Conservation (phyloP, 257 asterid species). For the Solanum pimpinellifolium region DNA sequence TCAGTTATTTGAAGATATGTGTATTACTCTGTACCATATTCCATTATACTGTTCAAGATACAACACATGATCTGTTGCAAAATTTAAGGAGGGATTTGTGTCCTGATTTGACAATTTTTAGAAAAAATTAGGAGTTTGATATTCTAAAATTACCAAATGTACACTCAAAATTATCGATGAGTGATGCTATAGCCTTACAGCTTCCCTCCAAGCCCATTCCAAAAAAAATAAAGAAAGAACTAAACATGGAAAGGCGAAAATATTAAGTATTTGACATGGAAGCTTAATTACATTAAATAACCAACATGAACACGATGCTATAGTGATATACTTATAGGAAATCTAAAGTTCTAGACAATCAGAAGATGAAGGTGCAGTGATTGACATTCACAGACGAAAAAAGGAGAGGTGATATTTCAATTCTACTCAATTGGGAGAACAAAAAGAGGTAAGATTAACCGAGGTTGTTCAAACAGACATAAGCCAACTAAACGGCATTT, state of each 20-base stretch:
- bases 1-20: neutral
- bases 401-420: neutral
- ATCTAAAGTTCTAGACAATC: neutral
- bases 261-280: neutral
- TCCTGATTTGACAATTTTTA: neutral
- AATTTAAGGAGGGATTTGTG: neutral
- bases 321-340: neutral
- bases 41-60: neutral
- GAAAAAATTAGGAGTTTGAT: neutral
- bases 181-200: neutral
- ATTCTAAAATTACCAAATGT: neutral
- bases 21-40: neutral
- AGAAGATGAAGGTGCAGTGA: neutral
- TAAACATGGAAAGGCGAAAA: neutral
- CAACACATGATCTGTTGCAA: neutral
- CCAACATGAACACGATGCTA: neutral
- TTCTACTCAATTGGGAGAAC: neutral
- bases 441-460: neutral
- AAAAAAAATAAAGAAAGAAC: neutral
- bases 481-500: too few species aligned
- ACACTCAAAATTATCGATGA: neutral
- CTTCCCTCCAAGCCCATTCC: neutral
- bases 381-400: neutral
- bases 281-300: neutral
- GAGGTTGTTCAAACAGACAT: too few species aligned